Evolutionary conservation across 1,284 basidiomycete genomes (phyloP), one percentile per base, ranked within the genome.

Genomic region (Heterobasidion parviporum): DNA sequence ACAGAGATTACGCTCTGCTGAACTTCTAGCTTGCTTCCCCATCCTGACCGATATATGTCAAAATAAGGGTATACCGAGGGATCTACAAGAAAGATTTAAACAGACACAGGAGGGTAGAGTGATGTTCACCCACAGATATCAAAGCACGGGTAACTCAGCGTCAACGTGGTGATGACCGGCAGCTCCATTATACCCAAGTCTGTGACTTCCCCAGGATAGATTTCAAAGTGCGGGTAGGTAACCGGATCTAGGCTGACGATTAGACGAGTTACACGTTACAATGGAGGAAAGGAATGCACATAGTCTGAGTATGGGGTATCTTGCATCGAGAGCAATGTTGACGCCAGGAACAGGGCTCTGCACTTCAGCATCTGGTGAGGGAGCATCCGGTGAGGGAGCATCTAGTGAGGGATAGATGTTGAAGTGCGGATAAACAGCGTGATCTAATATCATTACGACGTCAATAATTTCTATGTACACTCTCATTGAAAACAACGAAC

Each of bases 21-120:
- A 49, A 20, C 16, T 20, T 47, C 50, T 26, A 45, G 8, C 35
- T 45, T 43, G 12, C 16, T 41, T 16, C 41, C n/a, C 26, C 16
- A 43, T n/a, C 49, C 43, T 44, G 55, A 34, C 20, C 67, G 68
- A 57, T 70, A 72, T 20, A 70, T 56, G 49, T 68, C 59, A 50
- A 71, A 65, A 53, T 61, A 55, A 7, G 70, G 68, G 55, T 68
- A 69, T 18, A 68, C 65, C 9, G 46, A 10, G 18, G 46, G 46
- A 48, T 48, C 46, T 48, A 16, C 16, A 14, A 48, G 14, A 48
- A n/a, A 18, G 14, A 10, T 48, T 8, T 38, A 15, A 41, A 46
- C 59, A 12, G 46, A 57, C 52, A 55, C 33, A 49, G 50, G 35
- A 26, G 6, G 20, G 50, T 16, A 52, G 52, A 38, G 55, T 57